Percentiles rank a stretch among this genome's conserved stretches.
Conservation (phyloP, 2,329 filamentous ascomycete species). For the Aspergillus jensenii region DNA sequence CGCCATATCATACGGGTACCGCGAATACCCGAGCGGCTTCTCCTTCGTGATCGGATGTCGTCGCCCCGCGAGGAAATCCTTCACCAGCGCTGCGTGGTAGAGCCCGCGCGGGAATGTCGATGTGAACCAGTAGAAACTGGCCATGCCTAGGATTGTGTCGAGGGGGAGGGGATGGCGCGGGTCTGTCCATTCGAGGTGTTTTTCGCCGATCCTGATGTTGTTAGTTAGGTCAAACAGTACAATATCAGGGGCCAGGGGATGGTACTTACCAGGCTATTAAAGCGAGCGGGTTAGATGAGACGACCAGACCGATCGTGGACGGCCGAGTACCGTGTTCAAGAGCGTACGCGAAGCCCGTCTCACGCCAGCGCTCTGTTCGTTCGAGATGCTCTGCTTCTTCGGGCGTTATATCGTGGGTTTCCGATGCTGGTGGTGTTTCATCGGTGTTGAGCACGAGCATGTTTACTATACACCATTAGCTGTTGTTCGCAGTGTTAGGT, state of each 20-base stretch:
- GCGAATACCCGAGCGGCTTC: conserved; percentile 50
- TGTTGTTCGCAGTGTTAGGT: not conserved
- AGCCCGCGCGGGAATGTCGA: conserved; percentile 37
- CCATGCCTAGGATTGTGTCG: conserved; percentile 33
- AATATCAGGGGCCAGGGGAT: not conserved
- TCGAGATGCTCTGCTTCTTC: not conserved
- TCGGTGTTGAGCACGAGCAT: not conserved
- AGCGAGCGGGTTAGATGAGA: conserved; percentile 2
- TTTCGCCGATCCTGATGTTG: conserved; percentile 39
- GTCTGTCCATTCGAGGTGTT: conserved; percentile 39
- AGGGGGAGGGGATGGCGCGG: conserved; percentile 23
- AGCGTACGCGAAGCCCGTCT: conserved; percentile 2
- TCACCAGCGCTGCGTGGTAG: conserved; percentile 30
- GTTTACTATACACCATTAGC: not conserved
- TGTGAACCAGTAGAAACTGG: conserved; percentile 41
- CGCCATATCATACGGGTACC: conserved; percentile 46
- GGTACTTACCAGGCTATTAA: conserved; percentile 1
- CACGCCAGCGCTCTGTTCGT: not conserved
- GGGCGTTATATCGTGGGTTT: not conserved
- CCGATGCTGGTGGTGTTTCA: not conserved
- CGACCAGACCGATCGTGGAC: not conserved
- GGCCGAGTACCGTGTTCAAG: conserved; percentile 2
- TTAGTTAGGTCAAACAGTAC: not conserved
- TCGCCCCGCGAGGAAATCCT: conserved; percentile 13
- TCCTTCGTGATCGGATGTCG: not conserved